A percentile compares a stretch with the other conserved stretches of the same genome.
Evolutionary conservation across 805 yeast species (phyloP).

Genomic region (Wickerhamomyces silvicola): DNA sequence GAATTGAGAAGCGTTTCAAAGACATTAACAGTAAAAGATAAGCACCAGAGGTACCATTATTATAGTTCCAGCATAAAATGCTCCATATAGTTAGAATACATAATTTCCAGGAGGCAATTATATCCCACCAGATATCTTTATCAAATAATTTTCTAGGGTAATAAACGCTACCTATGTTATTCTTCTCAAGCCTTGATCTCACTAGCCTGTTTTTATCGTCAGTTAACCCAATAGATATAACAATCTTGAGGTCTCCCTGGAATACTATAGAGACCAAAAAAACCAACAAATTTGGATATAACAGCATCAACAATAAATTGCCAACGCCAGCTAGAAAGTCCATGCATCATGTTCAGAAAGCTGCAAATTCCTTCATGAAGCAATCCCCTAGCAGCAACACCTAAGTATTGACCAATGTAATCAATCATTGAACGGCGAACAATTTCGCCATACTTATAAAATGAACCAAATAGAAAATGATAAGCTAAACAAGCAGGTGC

Average conservation of each 20-base stretch:
- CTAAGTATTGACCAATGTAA: conserved; percentile 58
- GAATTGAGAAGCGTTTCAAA: conserved; percentile 29
- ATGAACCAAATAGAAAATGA: conserved; percentile 53
- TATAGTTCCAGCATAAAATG: conserved; percentile 49
- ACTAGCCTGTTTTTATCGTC: conserved; percentile 54
- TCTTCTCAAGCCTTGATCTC: conserved; percentile 34
- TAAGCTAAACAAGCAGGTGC: conserved; percentile 60
- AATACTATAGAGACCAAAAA: conserved; percentile 26
- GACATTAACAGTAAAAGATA: conserved; percentile 43
- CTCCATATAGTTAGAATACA: conserved; percentile 47
- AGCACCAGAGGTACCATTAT: conserved; percentile 42
- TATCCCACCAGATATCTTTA: conserved; percentile 42
- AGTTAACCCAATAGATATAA: conserved; percentile 44
- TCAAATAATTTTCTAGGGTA: conserved; percentile 30
- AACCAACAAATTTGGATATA: conserved; percentile 31
- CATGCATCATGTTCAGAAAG: conserved; percentile 36
- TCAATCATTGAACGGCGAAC: conserved; percentile 57
- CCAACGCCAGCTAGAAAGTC: conserved; percentile 62
- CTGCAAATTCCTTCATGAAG: conserved; percentile 46
- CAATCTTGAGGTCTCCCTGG: conserved; percentile 66
- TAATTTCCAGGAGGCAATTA: conserved; percentile 52
- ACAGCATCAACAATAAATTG: conserved; percentile 59
- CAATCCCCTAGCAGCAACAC: conserved; percentile 51
- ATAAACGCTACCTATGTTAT: conserved; percentile 26
- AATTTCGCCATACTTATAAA: conserved; percentile 51